Percentiles rank a stretch among this genome's conserved stretches.
Evolutionary conservation across 2,329 filamentous ascomycete species (phyloP).

Genomic region (Neonectria faginata): DNA sequence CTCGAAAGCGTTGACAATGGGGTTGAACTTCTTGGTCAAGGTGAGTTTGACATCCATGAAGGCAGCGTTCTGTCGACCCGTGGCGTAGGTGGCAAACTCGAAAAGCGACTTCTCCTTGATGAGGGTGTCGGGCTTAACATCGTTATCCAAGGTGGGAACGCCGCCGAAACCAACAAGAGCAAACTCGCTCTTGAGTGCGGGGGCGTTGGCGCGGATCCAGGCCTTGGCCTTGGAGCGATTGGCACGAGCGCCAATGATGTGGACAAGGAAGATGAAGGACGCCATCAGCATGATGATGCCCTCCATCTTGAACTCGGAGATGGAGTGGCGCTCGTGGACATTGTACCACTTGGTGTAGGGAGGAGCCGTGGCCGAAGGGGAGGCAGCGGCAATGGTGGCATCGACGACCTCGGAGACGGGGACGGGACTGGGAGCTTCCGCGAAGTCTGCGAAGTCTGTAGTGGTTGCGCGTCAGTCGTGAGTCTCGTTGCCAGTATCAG

Average conservation of each 20-base stretch:
- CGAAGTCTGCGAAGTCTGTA: slow-evolving; percentile 94
- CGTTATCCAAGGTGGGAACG: slow-evolving; percentile 61
- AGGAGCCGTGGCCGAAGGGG: slow-evolving; percentile 61
- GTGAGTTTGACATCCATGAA: slow-evolving; percentile 88
- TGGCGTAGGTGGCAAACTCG: slow-evolving; percentile 88
- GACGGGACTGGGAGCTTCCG: slow-evolving; percentile 77
- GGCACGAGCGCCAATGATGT: slow-evolving; percentile 81
- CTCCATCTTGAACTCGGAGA: slow-evolving; percentile 89
- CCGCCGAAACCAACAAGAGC: slow-evolving; percentile 84
- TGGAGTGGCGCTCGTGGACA: slow-evolving; percentile 88
- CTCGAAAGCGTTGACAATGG: slow-evolving; percentile 72
- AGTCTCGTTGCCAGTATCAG: slow-evolving; percentile 4
- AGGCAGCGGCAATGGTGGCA: slow-evolving; percentile 59
- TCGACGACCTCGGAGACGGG: slow-evolving; percentile 62
- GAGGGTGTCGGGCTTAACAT: slow-evolving; percentile 57
- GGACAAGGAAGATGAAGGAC: slow-evolving; percentile 78
- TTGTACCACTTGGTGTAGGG: slow-evolving; percentile 98
- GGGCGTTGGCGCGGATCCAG: slow-evolving; percentile 82
- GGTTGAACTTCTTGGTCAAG: slow-evolving; percentile 89
- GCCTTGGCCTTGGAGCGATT: slow-evolving; percentile 84
- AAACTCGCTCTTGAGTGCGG: slow-evolving; percentile 82
- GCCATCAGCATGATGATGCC: slow-evolving; percentile 83
- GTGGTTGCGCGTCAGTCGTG: slow-evolving; percentile 44
- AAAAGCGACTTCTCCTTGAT: slow-evolving; percentile 89
- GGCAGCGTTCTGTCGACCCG: slow-evolving; percentile 91